Percentiles rank a stretch among this genome's conserved stretches.
Conservation (phyloP, 306 rosid species). For the Vigna nakashimae region DNA sequence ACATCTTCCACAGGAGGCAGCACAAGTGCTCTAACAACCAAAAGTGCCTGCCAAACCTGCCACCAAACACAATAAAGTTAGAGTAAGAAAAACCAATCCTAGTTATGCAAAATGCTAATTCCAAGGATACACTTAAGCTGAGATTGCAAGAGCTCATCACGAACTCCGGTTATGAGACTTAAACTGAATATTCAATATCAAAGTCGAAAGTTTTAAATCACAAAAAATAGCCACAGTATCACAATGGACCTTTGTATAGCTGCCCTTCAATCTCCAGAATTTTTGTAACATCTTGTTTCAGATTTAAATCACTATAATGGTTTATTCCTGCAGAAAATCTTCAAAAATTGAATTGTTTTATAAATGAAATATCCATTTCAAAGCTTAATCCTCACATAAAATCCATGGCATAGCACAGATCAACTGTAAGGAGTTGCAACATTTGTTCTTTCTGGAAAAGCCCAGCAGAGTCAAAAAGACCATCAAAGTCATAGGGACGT, state of each 20-base stretch:
- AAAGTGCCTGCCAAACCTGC: constrained; percentile 91
- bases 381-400: neutral
- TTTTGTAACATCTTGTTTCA: constrained; percentile 21
- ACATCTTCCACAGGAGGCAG: constrained; percentile 91
- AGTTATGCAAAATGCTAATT: constrained; percentile 26
- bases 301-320: neutral
- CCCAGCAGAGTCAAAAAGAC: too few relatives aligned
- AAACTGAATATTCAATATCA: constrained; percentile 1
- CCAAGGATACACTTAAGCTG: neutral
- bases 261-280: neutral
- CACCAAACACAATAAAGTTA: constrained; percentile 41
- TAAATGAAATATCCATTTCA: constrained; percentile 12
- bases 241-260: neutral
- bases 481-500: neutral
- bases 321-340: constrained; percentile 11
- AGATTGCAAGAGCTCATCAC: constrained; percentile 32
- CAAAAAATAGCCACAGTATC: neutral
- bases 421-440: neutral
- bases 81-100: constrained; percentile 36
- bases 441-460: neutral
- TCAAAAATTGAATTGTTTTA: constrained; percentile 16
- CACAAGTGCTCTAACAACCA: constrained; percentile 90
- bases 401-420: neutral
- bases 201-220: constrained; percentile 6
- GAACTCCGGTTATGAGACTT: neutral